These are phyloP conservation scores for Phialocephala sp. DNA, from an alignment of 2,329 filamentous ascomycete genomes.

Conservation along the genomic window DNA sequence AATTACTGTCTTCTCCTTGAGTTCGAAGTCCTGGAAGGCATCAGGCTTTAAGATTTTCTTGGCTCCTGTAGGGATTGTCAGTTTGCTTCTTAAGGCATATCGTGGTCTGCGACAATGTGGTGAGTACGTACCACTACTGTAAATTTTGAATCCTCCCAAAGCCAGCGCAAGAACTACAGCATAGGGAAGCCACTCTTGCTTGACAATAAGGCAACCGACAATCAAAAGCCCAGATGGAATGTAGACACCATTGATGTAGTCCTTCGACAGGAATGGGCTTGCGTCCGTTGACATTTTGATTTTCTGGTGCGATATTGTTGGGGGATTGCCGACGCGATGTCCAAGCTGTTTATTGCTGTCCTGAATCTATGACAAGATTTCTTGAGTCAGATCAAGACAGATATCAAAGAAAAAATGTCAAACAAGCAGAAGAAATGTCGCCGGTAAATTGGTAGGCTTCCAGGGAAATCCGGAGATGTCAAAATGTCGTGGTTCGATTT, in stretches of 20 bases:
- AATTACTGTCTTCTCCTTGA: conserved; percentile 92
- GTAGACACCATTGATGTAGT: conserved; percentile 80
- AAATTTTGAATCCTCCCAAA: conserved; percentile 75
- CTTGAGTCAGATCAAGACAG: background rate
- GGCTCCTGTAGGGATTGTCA: conserved; percentile 57
- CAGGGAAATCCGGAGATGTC: conserved; percentile 18
- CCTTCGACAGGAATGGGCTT: conserved; percentile 50
- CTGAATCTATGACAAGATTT: conserved; percentile 2
- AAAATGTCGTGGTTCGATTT: conserved; percentile 7
- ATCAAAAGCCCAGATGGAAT: conserved; percentile 82
- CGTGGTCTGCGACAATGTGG: background rate
- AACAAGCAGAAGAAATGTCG: background rate
- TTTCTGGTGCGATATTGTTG: conserved; percentile 32
- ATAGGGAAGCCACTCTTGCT: conserved; percentile 77
- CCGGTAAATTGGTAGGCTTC: conserved; percentile 12
- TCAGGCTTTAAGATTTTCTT: conserved; percentile 86
- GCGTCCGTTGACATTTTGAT: conserved; percentile 24
- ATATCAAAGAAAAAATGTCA: background rate
- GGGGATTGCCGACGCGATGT: background rate
- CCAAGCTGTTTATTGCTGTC: background rate
- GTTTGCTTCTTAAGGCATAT: conserved; percentile 11
- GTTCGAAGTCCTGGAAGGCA: conserved; percentile 88
- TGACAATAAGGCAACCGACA: conserved; percentile 76
- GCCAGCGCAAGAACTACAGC: conserved; percentile 69
- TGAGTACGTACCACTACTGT: conserved; percentile 66